Conservation (phyloP, 176 grass and related monocot species). For the Aegilops tauschii region DNA sequence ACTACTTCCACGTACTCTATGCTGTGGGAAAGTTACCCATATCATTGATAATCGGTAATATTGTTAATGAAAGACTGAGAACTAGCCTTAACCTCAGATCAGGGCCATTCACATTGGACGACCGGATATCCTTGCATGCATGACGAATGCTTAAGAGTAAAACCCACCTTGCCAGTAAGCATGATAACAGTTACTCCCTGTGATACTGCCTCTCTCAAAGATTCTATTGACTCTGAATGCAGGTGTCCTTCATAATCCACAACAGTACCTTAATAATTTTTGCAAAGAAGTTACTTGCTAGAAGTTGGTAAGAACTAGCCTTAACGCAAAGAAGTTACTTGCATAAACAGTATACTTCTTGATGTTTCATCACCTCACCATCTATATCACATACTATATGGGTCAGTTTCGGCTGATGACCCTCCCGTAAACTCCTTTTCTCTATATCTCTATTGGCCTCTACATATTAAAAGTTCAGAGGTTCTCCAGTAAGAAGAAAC, state of each 20-base stretch:
- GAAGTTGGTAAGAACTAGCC: slow-evolving; percentile 21
- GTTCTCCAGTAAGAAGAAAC: slow-evolving; percentile 18
- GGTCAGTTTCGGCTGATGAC: slow-evolving; percentile 54
- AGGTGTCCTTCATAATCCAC: slow-evolving; percentile 48
- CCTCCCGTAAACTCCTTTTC: slow-evolving; percentile 27
- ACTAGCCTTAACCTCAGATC: neutral
- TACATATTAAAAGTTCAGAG: slow-evolving; percentile 33
- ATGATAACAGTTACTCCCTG: slow-evolving; percentile 63
- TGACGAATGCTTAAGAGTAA: slow-evolving; percentile 7
- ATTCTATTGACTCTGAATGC: slow-evolving; percentile 44
- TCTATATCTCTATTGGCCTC: slow-evolving; percentile 44
- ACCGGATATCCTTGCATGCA: slow-evolving; percentile 18
- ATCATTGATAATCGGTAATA: neutral
- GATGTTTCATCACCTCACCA: slow-evolving; percentile 52
- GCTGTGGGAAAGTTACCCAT: neutral
- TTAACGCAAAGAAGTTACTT: neutral
- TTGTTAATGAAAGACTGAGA: neutral
- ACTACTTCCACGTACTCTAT: neutral
- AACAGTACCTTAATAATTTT: slow-evolving; percentile 50
- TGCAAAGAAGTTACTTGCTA: neutral
- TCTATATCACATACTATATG: slow-evolving; percentile 90
- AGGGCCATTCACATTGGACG: slow-evolving; percentile 12
- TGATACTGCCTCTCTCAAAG: slow-evolving; percentile 61
- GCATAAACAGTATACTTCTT: slow-evolving; percentile 3
- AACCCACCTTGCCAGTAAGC: slow-evolving; percentile 75